These are phyloP conservation scores for Flaveria trinervia DNA, from an alignment of 129 eudicot genomes.

Conservation along the genomic window DNA sequence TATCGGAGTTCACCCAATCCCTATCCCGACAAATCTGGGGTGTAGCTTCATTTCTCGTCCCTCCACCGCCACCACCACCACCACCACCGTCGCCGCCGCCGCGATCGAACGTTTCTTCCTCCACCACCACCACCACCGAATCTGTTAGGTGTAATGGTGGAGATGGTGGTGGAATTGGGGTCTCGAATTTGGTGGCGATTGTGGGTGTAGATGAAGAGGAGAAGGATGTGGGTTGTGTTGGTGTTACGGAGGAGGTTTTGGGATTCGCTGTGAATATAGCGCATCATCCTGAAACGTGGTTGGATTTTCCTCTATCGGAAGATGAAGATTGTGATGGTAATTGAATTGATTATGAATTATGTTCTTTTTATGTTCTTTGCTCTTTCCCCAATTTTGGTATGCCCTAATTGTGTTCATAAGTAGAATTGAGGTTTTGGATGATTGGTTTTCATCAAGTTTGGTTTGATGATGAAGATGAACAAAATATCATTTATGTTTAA, in stretches of 20 bases:
- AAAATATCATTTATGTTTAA: too few relatives aligned
- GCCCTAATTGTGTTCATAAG: too few relatives aligned
- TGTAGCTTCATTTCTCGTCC: conserved; percentile 79
- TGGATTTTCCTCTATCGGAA: conserved; percentile 81
- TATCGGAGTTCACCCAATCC: conserved; percentile 62
- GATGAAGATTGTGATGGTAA: conserved; percentile 76
- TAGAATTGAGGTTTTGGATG: too few relatives aligned
- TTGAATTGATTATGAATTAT: not conserved
- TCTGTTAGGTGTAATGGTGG: not conserved
- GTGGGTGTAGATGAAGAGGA: conserved; percentile 7
- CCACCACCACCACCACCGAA: too few relatives aligned
- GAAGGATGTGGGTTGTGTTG: conserved; percentile 36
- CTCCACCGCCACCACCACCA: conserved; percentile 70
- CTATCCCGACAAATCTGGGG: conserved; percentile 79
- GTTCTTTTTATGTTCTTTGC: too few relatives aligned
- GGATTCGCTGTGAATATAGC: conserved; percentile 71
- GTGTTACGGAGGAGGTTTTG: conserved; percentile 78
- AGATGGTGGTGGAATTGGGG: conserved; percentile 20
- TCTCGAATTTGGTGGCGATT: conserved; percentile 3
- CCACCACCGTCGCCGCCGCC: conserved; percentile 27
- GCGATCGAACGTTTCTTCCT: conserved; percentile 11
- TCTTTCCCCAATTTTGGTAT: too few relatives aligned
- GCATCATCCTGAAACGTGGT: conserved; percentile 95
- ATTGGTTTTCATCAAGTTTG: too few relatives aligned
- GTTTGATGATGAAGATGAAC: too few relatives aligned